Percentiles rank a stretch among this genome's conserved stretches.
Evolutionary conservation across 163 green algal species (phyloP).

Genomic region (Chlamydomonas reinhardtii): DNA sequence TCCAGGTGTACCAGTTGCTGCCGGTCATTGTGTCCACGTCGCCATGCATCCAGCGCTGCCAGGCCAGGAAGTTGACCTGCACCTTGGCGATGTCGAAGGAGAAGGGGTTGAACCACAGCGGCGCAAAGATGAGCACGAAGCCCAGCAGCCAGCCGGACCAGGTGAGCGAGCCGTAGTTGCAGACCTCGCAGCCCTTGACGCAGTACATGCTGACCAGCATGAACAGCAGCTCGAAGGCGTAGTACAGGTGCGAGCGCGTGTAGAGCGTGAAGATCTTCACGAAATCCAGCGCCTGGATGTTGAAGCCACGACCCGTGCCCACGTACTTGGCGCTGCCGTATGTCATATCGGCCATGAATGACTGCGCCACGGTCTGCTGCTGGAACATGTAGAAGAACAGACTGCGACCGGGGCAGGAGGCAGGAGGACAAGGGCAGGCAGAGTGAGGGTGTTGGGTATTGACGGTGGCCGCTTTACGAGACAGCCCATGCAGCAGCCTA

Average conservation of each 20-base stretch:
- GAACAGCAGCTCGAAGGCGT: slow-evolving; percentile 64
- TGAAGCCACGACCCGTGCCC: slow-evolving; percentile 65
- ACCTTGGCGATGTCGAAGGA: slow-evolving; percentile 66
- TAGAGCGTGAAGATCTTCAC: slow-evolving; percentile 54
- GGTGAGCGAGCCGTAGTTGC: slow-evolving; percentile 57
- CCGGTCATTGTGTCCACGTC: slow-evolving; percentile 59
- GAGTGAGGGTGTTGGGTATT: no score
- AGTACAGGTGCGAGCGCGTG: slow-evolving; percentile 58
- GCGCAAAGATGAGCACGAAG: slow-evolving; percentile 57
- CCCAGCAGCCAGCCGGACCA: slow-evolving; percentile 65
- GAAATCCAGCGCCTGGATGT: slow-evolving; percentile 63
- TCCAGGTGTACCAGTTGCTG: slow-evolving; percentile 67
- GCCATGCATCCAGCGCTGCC: slow-evolving; percentile 66
- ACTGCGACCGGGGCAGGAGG: no score
- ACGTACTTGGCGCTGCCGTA: slow-evolving; percentile 65
- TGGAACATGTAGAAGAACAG: slow-evolving; percentile 91
- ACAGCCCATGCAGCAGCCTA: no score
- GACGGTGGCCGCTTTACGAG: no score
- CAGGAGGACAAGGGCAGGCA: no score
- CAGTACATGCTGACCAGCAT: slow-evolving; percentile 57
- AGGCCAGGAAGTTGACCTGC: slow-evolving; percentile 55
- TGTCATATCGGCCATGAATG: slow-evolving; percentile 66
- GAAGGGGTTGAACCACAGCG: slow-evolving; percentile 68
- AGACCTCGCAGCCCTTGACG: slow-evolving; percentile 43
- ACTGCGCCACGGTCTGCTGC: slow-evolving; percentile 76